Base-by-base conservation (phyloP, 306 rosid species). In the Rosa multiflora region DNA sequence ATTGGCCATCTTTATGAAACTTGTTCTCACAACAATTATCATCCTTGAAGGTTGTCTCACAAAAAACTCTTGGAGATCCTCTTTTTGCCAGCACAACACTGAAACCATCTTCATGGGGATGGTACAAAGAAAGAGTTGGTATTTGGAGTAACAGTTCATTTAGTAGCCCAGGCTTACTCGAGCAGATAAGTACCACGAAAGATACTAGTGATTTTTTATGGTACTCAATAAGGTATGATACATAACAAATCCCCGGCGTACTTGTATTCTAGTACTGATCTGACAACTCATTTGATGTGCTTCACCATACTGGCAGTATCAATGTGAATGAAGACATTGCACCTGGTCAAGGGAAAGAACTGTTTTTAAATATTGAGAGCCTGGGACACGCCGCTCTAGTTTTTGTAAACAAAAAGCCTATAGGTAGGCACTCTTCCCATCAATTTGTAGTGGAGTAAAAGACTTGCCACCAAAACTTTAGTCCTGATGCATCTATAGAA, bases 11-110 rank as follows among this genome's bases (percentile, higher is more conserved):
- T 14, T 48, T 13, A 10, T 7, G 15, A 49, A 29, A 14, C 8
- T 51, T 29, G 32, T 72, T 35, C 20, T 73, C 48, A 5, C 20
- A 20, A 48, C 4, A 20, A 74, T 21, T 23, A 21, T 74, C 39
- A 39, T 14, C 43, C 43, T 12, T 74, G 67, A 55, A 74, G 77
- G 77, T 74, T 74, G 77, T 74, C 52, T 55, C 77, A 40, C 77
- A 74, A 39, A 74, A 52, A 13, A 56, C 32, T 74, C 9, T 39
- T 12, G 77, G 52, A 55, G 52, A 56, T 40, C 59, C 77, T 56
- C 20, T 62, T 12, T 55, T 74, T 23, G 20, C 53, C 15, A 15
- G 29, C 67, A 56, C 53, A 21, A 40, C 15, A 56, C 12, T 40
- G 40, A 53, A 55, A 40, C 77, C 52, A 56, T 42, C 67, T 74